phyloP scores from a whole-genome alignment of 306 rosid genomes.

The Vicia villosa region DNA sequence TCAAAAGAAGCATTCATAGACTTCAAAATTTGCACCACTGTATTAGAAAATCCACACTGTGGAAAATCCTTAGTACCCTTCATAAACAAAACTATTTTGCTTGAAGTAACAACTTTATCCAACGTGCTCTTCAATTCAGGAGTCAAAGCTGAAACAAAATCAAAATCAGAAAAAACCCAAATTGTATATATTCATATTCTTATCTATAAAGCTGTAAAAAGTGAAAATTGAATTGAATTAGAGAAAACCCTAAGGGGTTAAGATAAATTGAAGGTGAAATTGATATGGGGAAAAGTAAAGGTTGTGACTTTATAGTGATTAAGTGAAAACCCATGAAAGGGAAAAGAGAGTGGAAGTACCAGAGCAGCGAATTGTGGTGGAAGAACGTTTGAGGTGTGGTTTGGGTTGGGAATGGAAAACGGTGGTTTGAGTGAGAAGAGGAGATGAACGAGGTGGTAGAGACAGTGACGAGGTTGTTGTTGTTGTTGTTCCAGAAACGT shows the following conservation, averaged over 20 bases:
- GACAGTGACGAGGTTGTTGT: conserved; percentile 35
- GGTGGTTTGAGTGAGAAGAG: conserved; percentile 17
- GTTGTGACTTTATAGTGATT: conserved; percentile 3
- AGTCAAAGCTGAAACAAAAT: conserved; percentile 64
- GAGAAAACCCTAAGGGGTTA: conserved; percentile 20
- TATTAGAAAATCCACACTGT: conserved; percentile 94
- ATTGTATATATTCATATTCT: not conserved
- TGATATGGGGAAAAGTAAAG: not conserved
- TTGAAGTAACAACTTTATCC: conserved; percentile 82
- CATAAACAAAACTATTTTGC: conserved; percentile 87
- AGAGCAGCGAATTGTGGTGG: conserved; percentile 62
- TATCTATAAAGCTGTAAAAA: not conserved
- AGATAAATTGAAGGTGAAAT: conserved; percentile 22
- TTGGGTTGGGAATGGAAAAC: conserved; percentile 40
- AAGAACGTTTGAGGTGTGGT: conserved; percentile 34
- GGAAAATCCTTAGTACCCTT: conserved; percentile 95
- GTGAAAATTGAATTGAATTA: conserved; percentile 29
- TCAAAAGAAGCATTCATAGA: conserved; percentile 79
- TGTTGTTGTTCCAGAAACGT: conserved; percentile 29
- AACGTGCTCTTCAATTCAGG: conserved; percentile 84
- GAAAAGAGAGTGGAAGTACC: conserved; percentile 43
- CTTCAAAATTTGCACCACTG: conserved; percentile 87
- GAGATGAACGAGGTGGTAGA: conserved; percentile 32
- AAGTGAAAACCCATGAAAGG: conserved; percentile 27
- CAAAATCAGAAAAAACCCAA: conserved; percentile 19